phyloP scores from a whole-genome alignment of 208 protist species.

The Crithidia fasciculata region DNA sequence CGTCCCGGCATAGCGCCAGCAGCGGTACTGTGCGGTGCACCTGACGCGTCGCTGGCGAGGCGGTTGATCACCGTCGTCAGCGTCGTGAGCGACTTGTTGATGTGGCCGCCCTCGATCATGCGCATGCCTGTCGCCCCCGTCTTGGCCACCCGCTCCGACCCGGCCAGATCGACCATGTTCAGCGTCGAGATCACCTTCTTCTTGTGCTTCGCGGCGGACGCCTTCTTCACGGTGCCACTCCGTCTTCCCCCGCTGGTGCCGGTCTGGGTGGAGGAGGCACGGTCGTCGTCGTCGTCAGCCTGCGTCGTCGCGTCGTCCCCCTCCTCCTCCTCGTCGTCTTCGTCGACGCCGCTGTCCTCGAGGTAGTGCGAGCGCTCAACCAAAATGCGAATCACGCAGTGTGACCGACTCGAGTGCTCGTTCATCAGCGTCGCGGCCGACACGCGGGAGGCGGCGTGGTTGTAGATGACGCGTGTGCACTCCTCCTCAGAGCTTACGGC shows the following conservation, averaged over 20 bases:
- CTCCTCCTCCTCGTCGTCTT: constrained; percentile 30
- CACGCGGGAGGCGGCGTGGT: constrained; percentile 48
- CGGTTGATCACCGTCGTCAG: constrained; percentile 83
- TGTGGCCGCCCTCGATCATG: constrained; percentile 94
- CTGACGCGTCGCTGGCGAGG: constrained; percentile 31
- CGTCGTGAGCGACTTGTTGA: constrained; percentile 87
- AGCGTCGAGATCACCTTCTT: constrained; percentile 66
- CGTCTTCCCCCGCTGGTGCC: background rate
- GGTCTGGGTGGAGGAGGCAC: constrained; percentile 17
- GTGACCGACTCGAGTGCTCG: constrained; percentile 93
- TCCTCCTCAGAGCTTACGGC: constrained; percentile 61
- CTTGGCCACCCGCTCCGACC: constrained; percentile 93
- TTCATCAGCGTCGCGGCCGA: constrained; percentile 94
- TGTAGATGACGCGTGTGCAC: constrained; percentile 65
- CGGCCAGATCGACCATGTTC: constrained; percentile 95
- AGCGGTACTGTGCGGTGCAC: background rate
- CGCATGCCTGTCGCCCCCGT: constrained; percentile 90
- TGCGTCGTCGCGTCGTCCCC: constrained; percentile 16
- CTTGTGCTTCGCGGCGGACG: constrained; percentile 20
- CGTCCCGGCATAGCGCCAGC: constrained; percentile 18
- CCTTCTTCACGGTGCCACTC: constrained; percentile 4
- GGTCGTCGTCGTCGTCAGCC: constrained; percentile 22
- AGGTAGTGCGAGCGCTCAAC: constrained; percentile 86
- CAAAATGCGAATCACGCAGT: constrained; percentile 95
- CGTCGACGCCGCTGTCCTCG: constrained; percentile 50